phyloP scores from a whole-genome alignment of 75 land plant genomes.

The Cupressus sempervirens region DNA sequence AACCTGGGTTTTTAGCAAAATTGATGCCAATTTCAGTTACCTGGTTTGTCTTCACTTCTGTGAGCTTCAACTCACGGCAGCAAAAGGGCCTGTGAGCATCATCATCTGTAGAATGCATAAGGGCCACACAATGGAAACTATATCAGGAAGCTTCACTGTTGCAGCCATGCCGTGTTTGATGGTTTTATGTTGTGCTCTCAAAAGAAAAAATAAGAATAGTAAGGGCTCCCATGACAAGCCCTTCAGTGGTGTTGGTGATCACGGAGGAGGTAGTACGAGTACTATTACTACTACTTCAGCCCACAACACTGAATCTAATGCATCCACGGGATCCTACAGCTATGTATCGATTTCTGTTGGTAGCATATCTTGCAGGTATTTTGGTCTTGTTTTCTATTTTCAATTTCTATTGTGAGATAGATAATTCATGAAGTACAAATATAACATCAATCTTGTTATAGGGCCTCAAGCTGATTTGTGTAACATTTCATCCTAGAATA shows the following conservation, averaged over 20 bases:
- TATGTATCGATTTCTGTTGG: background rate
- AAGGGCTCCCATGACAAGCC: background rate
- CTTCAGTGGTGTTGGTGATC: background rate
- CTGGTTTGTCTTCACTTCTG: constrained; percentile 81
- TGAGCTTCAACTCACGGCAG: constrained; percentile 32
- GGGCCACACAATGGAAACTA: background rate
- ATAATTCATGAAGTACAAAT: too few relatives aligned
- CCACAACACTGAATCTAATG: background rate
- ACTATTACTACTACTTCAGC: background rate
- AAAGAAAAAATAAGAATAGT: background rate
- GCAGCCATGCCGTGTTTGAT: background rate
- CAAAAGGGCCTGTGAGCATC: background rate
- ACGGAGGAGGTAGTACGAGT: background rate
- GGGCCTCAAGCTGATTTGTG: too few relatives aligned
- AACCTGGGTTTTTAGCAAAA: constrained; percentile 54
- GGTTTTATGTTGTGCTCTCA: background rate
- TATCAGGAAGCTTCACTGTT: background rate
- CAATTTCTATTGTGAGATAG: background rate
- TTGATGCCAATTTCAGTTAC: constrained; percentile 66
- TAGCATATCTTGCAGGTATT: background rate
- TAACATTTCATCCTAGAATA: too few relatives aligned
- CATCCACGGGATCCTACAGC: background rate
- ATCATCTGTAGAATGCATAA: background rate
- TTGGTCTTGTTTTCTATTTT: too few relatives aligned
- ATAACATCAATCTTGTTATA: too few relatives aligned